Conservation (phyloP, 345 rosid species). For the Populus euphratica region DNA sequence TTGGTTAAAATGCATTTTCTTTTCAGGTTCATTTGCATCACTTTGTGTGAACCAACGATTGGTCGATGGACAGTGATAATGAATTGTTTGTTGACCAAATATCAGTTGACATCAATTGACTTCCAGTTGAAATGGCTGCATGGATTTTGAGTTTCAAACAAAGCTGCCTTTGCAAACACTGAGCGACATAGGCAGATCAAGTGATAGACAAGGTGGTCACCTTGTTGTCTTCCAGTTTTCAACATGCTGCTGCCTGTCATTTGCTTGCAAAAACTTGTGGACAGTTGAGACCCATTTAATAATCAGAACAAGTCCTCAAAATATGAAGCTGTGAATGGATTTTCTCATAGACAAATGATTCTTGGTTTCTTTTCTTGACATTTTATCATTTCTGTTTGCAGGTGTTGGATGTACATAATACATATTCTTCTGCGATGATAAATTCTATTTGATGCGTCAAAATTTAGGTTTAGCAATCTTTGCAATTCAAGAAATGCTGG, state of each 20-base stretch:
- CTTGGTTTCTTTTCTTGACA: neutral
- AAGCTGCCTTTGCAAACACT: neutral
- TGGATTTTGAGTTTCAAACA: neutral
- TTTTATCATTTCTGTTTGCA: neutral
- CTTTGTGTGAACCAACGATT: neutral
- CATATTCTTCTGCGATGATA: neutral
- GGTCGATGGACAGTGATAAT: neutral
- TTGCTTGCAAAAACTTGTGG: neutral
- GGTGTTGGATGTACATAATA: constrained; percentile 7
- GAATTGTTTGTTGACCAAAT: neutral
- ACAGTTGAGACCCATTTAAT: neutral
- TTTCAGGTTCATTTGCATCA: neutral
- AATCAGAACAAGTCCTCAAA: neutral
- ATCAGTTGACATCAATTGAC: neutral
- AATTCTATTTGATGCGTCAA: neutral
- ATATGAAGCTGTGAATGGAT: neutral
- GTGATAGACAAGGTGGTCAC: neutral
- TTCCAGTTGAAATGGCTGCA: neutral
- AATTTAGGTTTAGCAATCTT: neutral
- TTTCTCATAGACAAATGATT: neutral
- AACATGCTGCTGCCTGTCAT: neutral
- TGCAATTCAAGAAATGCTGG: neutral
- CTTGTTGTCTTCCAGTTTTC: neutral
- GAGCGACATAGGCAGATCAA: neutral
- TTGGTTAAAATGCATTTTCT: neutral